Conservation (phyloP, 768 basidiomycete genomes). For the Paxillus rubicundulus region DNA sequence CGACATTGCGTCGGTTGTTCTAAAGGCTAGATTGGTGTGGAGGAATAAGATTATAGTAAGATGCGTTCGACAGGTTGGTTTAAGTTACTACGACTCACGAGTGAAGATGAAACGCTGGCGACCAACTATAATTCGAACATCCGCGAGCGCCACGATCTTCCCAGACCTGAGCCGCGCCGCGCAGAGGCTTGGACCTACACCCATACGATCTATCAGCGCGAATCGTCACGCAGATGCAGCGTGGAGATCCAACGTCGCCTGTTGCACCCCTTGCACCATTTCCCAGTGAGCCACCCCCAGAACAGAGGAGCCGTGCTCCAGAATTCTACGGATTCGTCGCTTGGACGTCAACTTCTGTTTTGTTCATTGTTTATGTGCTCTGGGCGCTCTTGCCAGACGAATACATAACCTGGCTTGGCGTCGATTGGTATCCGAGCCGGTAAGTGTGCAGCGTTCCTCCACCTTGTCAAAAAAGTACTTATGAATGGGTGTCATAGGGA, state of each 20-base stretch:
- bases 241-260: conserved; percentile 41
- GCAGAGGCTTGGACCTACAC: too few relatives aligned
- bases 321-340: conserved; percentile 93
- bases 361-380: conserved; percentile 67
- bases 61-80: too few relatives aligned
- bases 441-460: conserved; percentile 30
- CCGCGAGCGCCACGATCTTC: conserved; percentile 2
- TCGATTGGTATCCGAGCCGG: conserved; percentile 90
- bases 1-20: conserved; percentile 20
- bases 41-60: conserved; percentile 1
- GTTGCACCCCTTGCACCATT: conserved; percentile 43
- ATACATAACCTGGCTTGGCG: conserved; percentile 61
- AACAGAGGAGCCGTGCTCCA: conserved; percentile 63
- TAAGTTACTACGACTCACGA: too few relatives aligned
- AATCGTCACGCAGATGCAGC: conserved; percentile 8
- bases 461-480: neutral
- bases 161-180: too few relatives aligned
- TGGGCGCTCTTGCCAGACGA: conserved; percentile 82
- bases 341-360: conserved; percentile 71
- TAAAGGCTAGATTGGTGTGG: neutral
- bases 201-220: neutral
- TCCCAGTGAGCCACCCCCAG: conserved; percentile 38
- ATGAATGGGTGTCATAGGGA: conserved; percentile 47
- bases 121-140: conserved; percentile 7
- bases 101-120: neutral